Conservation (phyloP, 768 basidiomycete species). For the Amanita brunnescens region DNA sequence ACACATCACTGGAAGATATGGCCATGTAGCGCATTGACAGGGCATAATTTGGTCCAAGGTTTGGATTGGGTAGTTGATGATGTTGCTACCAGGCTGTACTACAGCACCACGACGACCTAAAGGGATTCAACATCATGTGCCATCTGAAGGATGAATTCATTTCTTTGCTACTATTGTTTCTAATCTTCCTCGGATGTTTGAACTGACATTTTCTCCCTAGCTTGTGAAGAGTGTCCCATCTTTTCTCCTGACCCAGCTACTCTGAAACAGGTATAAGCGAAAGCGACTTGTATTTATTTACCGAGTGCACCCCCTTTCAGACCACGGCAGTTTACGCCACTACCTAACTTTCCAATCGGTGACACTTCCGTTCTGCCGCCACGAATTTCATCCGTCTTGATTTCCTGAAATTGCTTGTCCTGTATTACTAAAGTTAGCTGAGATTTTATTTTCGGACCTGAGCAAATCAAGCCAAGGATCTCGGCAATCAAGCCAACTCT, state of each 20-base stretch:
- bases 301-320: background rate
- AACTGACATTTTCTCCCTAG: background rate
- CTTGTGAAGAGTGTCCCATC: too few species aligned
- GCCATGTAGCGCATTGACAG: conserved; percentile 89
- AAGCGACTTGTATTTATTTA: background rate
- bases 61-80: conserved; percentile 91
- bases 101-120: conserved; percentile 31
- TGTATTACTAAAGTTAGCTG: background rate
- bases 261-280: background rate
- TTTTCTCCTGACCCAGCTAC: background rate
- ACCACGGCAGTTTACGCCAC: conserved; percentile 1
- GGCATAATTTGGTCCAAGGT: conserved; percentile 74
- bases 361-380: background rate
- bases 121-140: background rate
- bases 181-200: background rate
- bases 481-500: conserved; percentile 1
- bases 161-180: background rate
- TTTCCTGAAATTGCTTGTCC: background rate
- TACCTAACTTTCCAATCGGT: background rate
- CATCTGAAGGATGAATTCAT: background rate
- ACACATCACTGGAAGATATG: conserved; percentile 88
- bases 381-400: background rate
- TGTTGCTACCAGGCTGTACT: conserved; percentile 82
- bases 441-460: background rate
- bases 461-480: conserved; percentile 1